These are phyloP conservation scores for Cantharellus cinnabarinus DNA, from an alignment of 768 basidiomycete genomes.

Conservation along the genomic window DNA sequence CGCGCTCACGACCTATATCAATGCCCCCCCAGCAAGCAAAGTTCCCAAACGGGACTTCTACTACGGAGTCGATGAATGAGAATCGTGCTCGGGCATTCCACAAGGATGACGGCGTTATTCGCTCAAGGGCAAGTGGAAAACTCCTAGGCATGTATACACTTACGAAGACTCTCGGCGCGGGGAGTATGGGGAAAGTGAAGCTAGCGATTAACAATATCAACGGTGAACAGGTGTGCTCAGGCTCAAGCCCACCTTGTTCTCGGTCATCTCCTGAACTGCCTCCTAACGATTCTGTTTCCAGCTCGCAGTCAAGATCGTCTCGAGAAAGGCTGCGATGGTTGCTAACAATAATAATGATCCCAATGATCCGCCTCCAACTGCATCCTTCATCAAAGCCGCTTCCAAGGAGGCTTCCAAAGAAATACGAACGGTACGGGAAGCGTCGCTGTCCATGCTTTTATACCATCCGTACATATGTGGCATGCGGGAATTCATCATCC, in stretches of 20 bases:
- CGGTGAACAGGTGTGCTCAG: constrained; percentile 58
- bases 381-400: constrained; percentile 53
- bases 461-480: constrained; percentile 99
- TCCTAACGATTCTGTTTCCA: constrained; percentile 15
- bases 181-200: constrained; percentile 99
- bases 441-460: constrained; percentile 81
- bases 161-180: constrained; percentile 90
- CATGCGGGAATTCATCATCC: constrained; percentile 96
- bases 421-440: constrained; percentile 87
- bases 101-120: constrained; percentile 12
- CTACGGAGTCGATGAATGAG: constrained; percentile 10
- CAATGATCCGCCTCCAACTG: constrained; percentile 17
- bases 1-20: constrained; percentile 41
- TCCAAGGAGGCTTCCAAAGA: constrained; percentile 88
- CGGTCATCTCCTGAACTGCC: constrained; percentile 1
- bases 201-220: constrained; percentile 74
- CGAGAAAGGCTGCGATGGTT: constrained; percentile 48
- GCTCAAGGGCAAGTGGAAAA: constrained; percentile 18
- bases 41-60: constrained; percentile 15
- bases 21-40: constrained; percentile 40
- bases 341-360: constrained; percentile 23
- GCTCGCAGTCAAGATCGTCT: constrained; percentile 98
- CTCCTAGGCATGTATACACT: constrained; percentile 88
- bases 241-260: neutral
- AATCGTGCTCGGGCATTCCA: constrained; percentile 12